Base-by-base conservation (phyloP, 2,329 filamentous ascomycete genomes). In the Exophiala oligosperma region DNA sequence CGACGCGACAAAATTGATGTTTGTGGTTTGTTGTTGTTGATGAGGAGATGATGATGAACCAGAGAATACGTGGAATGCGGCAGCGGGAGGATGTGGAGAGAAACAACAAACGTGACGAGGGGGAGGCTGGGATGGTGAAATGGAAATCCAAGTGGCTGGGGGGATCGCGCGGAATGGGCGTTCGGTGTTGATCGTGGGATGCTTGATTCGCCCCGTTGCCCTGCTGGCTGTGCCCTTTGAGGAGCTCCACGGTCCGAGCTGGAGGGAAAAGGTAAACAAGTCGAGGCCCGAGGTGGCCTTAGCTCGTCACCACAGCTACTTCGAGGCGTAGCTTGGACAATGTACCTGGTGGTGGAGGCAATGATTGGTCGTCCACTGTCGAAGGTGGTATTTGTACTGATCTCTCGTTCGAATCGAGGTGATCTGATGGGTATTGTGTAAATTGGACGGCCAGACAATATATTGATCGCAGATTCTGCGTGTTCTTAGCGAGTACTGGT, bases 71-170 rank as follows among this genome's bases (percentile, higher is more conserved):
- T 26, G 47, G 21, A 51, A 35, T 56, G 54, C 54, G 48, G 46
- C 48, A 26, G 52, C 48, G 47, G 17, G 47, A 43, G 46, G 37
- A 48, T 40, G 52, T 48, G 49, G 40, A 40, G 46, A 32, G 38
- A 24, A 51, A 56, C 54, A 51, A 49, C 44, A 43, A 49, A 11
- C 43, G 43, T 35, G 48, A 55, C 52, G 43, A 50, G 48, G 44
- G 56, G 51, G 49, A 50, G 59, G 54, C 50, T 61, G 59, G 54
- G 51, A 51, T 54, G 44, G 28, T 21, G 35, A 53, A 43, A 38
- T 21, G 17, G 43, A 58, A 61, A 58, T 55, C 28, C 56, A 51
- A 56, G 59, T 53, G 59, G 59, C 59, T 61, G 59, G 59, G 59
- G 54, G 54, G 32, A 35, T 35, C 32, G 32, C 32, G 32, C 32